Base-by-base conservation (phyloP, 169 alveolate species). In the Plasmodium inui region DNA sequence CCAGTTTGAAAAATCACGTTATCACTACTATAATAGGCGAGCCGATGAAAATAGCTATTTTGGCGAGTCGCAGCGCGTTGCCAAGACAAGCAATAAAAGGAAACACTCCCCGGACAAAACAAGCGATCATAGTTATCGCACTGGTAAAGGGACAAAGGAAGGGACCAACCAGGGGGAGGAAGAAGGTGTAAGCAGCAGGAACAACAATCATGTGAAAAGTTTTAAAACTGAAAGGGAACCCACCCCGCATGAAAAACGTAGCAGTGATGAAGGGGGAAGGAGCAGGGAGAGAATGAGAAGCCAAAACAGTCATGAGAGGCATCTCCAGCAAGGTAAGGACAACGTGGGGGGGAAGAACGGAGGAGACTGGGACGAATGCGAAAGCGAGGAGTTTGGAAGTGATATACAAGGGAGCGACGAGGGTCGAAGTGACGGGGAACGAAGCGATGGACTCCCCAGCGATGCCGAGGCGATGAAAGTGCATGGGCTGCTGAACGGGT, bases 401-500 rank as follows among this genome's bases (percentile, higher is more conserved):
- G 92, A 84, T 41, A 73, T 41, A 22, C n/a, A 14, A n/a, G 7
- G 84, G 19, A 46, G 61, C 12, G 32, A 30, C 17, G 50, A 46
- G 70, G 28, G 7, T 9, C 28, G 83, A 14, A 37, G 34, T 84
- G 46, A 83, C 44, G 92, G 50, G n/a, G 57, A 83, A 12, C 28
- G 84, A 19, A 46, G 61, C n/a, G 50, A 30, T 34, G 85, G 78
- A 44, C 55, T 22, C 39, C 37, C 79, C 26, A 73, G 85, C 44
- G 93, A 85, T 57, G 41, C n/a, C 19, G 93, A 85, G 61, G 55
- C 55, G 61, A 53, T 73, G 26, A 73, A 85, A 73, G 53, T 39
- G 28, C 85, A 67, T 22, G 34, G 93, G 28, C 32, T 85, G 17
- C n/a, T 85, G 79, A 50, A 67, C 61, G 93, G 93, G 9, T 96